Evolutionary conservation across 176 grass and related monocot genomes (phyloP), one percentile per base, ranked within the genome.

Genomic region (Triticum urartu): DNA sequence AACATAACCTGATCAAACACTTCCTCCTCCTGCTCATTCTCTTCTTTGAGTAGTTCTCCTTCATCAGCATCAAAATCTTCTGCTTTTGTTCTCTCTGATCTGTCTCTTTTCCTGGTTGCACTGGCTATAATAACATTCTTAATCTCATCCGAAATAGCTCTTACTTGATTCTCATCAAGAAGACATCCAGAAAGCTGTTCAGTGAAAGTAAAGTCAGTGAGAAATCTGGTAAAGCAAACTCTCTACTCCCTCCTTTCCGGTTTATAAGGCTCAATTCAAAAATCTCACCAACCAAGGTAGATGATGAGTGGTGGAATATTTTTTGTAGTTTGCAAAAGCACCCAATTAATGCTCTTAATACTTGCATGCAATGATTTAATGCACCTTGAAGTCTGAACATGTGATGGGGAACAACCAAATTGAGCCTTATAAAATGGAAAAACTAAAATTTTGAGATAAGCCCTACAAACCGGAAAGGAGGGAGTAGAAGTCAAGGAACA

Each of bases 11-110:
- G 97, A 82, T 99, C 94, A 86, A 99, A 99, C 50, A 99, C 92
- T 89, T 99, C 97, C 75, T 99, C 97, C 82, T 99, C 97, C 83
- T 97, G 92, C 79, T 99, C 97, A 81, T 99, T 99, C 89, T 99
- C 97, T 93, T 97, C 97, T 85, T 99, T 85, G 45, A 99, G 92
- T 68, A 99, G 48, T 87, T 99, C 97, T 50, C 94, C 94, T 91
- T 99, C 97, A 77, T 99, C 97, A 13, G 97, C 97, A 90, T 99
- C 97, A 81, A 99, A 99, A 84, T 99, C 94, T 83, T 99, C 97
- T 1, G 92, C 97, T 86, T 97, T 97, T 10, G 94, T 89, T 79
- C 97, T 86, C 45, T 99, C 97, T 4, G 91, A 73, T 43, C 97
- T 94, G 54, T 97, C 97, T 48, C 83, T 96, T 91, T 91, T 99